Evolutionary conservation across 495 filamentous ascomycete species (phyloP), one percentile per base, ranked within the genome.

Genomic region (Hypoxylon fragiforme): DNA sequence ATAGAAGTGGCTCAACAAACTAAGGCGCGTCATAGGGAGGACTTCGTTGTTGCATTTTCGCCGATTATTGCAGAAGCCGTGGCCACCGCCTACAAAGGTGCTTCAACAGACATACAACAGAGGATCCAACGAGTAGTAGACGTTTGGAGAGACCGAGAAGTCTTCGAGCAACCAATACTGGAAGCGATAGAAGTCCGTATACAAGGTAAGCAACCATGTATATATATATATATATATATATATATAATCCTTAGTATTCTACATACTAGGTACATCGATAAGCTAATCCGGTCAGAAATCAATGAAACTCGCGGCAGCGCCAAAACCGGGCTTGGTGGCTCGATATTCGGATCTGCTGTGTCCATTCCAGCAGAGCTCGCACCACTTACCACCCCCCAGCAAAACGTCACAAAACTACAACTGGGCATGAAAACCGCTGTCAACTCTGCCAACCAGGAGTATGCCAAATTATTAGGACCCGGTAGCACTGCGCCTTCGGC

Each of bases 1-100:
- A 48, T 68, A 95, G 94, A 99, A 77, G 90, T 99, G 35, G 86
- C 87, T 16, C 94, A 99, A 65, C 92, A 97, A 66, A 95, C 91
- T 7, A 95, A 92, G 66, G 90, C 86, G 15, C 87, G 91, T 34
- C 82, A 84, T 36, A 96, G 95, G 73, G 83, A 91, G 24, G 94
- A 99, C 46, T 99, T 99, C 60, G 71, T 96, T 12, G 81, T 86
- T 20, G 91, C 94, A 3, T 97, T 96, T 69, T 87, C 90, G 3
- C 90, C 91, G 7, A 83, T 95, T 61, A 88, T 98, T 47, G 90
- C 85, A 1, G 95, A 97, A 63, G 92, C 90, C 7, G 87, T 85
- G 7, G 79, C 88, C 19, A 75, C 78, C 7, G 91, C 95, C 43
- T 97, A 97, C 71, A 94, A 89, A 71, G 89, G 92, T 22, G 81